Base-by-base conservation (phyloP, 2,329 filamentous ascomycete genomes). In the Sclerotiophoma versabilis region DNA sequence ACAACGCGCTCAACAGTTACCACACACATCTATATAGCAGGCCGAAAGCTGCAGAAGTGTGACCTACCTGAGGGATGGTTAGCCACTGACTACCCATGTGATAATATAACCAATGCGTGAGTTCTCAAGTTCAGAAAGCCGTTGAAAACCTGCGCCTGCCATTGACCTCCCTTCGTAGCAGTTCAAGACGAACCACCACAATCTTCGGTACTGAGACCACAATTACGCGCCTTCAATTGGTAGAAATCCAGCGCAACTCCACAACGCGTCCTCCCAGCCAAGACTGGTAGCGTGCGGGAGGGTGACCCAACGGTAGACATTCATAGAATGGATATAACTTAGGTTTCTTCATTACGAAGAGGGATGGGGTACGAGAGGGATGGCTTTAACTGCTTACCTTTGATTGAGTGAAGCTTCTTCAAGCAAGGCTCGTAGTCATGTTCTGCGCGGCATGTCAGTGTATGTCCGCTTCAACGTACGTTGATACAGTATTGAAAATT, bases 181-280 rank as follows among this genome's bases (percentile, higher is more conserved):
- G 71, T 77, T 83, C 74, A 76, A 74, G 67, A 76, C 74, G 74
- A 66, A 69, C 64, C 62, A 54, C 57, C 53, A 52, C 62, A 56
- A 65, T 65, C 68, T 64, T 70, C 57, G 58, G 70, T 73, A 67
- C 73, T 59, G 84, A 85, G 83, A 90, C 87, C 87, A 78, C 78
- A 76, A 78, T 77, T 69, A 76, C 66, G 69, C 68, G 73, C 75
- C 72, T 79, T 84, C 47, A 56, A 26, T 63, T 63, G 63, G 63
- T 70, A 61, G 71, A 60, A 62, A 65, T 68, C 64, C 70, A 70
- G 66, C 73, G 73, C 79, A 85, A 89, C 88, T 90, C 85, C 87
- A 91, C 88, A 87, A 90, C 88, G 83, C 73, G 76, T 91, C 88
- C 81, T 91, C 76, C 79, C 82, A 76, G 70, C 70, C 75, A 66